A percentile compares a stretch with the other conserved stretches of the same genome.
Evolutionary conservation across 2,329 filamentous ascomycete genomes (phyloP).

Genomic region (Apiospora malaysiana): DNA sequence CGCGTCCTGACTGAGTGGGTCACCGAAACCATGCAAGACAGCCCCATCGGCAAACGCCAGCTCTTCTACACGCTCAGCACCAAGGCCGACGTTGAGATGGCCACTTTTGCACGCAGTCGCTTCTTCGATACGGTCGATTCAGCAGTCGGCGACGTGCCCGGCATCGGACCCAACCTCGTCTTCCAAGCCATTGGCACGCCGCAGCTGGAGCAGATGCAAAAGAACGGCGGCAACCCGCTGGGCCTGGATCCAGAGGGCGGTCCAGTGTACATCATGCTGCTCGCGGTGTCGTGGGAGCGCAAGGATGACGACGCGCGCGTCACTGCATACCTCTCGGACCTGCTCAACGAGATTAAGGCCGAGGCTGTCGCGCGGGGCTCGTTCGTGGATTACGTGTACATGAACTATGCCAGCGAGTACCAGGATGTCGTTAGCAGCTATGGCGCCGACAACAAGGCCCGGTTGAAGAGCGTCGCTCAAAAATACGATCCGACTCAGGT

Average conservation of each 20-base stretch:
- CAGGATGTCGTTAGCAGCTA: conserved; percentile 8
- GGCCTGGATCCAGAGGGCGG: conserved; percentile 37
- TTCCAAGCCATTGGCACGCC: conserved; percentile 48
- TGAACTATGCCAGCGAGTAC: conserved; percentile 14
- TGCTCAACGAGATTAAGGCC: conserved; percentile 30
- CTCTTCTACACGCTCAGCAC: conserved; percentile 2
- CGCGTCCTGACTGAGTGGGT: conserved; percentile 45
- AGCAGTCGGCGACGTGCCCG: not conserved
- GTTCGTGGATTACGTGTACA: conserved; percentile 28
- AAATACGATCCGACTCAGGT: conserved; percentile 1
- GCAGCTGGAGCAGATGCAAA: conserved; percentile 41
- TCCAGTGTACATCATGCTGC: conserved; percentile 32
- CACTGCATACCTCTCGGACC: conserved; percentile 19
- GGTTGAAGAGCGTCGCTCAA: not conserved
- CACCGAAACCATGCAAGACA: conserved; percentile 44
- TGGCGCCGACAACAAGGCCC: not conserved
- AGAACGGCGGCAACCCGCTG: conserved; percentile 46
- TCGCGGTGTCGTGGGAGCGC: conserved; percentile 32
- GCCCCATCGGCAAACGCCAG: conserved; percentile 48
- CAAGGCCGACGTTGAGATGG: not conserved
- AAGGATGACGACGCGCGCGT: conserved; percentile 27
- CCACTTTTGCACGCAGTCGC: conserved; percentile 43
- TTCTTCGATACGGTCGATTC: not conserved
- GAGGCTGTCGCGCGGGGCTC: conserved; percentile 24
- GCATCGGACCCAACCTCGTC: not conserved